Percentiles rank a stretch among this genome's conserved stretches.
phyloP scores from a whole-genome alignment of 257 asterid genomes.

The Catharanthus roseus region DNA sequence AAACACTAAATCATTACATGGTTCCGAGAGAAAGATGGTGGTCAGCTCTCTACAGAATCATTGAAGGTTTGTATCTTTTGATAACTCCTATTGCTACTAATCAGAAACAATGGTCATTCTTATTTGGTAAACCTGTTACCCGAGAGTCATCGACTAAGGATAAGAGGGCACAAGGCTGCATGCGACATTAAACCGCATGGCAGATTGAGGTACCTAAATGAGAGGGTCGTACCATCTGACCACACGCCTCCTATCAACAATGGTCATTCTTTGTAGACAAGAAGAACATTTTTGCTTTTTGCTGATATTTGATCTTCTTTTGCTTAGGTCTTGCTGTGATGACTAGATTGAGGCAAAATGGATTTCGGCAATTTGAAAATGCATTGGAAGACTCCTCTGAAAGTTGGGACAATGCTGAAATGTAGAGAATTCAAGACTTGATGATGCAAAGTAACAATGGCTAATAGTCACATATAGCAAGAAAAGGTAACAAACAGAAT shows the following conservation, averaged over 20 bases:
- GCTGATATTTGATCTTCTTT: not conserved
- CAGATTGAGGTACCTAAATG: too few relatives aligned
- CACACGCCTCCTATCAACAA: too few relatives aligned
- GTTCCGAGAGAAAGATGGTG: conserved; percentile 56
- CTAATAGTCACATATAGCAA: not conserved
- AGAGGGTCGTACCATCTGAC: too few relatives aligned
- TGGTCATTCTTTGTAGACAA: not conserved
- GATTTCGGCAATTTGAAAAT: conserved; percentile 34
- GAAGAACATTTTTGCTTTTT: not conserved
- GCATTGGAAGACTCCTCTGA: conserved; percentile 29
- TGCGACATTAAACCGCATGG: too few relatives aligned
- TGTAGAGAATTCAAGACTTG: not conserved
- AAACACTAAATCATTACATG: conserved; percentile 43
- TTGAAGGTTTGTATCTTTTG: conserved; percentile 44
- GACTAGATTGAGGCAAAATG: conserved; percentile 54
- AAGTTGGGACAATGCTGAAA: not conserved
- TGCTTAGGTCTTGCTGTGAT: conserved; percentile 61
- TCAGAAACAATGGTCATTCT: too few relatives aligned
- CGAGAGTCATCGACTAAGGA: too few relatives aligned
- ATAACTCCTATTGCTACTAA: too few relatives aligned
- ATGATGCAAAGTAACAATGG: not conserved
- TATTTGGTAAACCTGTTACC: too few relatives aligned
- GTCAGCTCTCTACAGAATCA: conserved; percentile 54
- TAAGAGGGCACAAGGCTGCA: too few relatives aligned
- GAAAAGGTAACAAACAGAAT: not conserved